Percentiles rank a stretch among this genome's conserved stretches.
Evolutionary conservation across 768 basidiomycete genomes (phyloP).

Genomic region (Nidula microcarpa): DNA sequence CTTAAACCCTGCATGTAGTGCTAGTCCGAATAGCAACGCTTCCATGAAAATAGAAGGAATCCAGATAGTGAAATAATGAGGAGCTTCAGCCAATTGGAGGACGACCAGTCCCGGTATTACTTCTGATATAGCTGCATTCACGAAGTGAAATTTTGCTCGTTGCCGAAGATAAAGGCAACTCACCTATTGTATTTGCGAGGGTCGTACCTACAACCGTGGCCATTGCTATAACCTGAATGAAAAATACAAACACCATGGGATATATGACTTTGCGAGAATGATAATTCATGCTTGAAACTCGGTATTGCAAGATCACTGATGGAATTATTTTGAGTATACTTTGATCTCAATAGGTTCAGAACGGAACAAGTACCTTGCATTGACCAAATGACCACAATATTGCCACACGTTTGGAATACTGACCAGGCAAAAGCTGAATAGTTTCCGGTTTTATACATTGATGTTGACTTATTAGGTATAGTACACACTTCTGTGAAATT

Average conservation of each 20-base stretch:
- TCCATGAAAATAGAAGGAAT: background rate
- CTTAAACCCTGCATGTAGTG: background rate
- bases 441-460: too few species aligned
- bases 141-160: background rate
- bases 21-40: background rate
- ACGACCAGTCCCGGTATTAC: too few species aligned
- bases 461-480: too few species aligned
- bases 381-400: background rate
- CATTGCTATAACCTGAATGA: background rate
- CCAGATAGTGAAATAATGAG: background rate
- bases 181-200: background rate
- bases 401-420: background rate
- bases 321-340: too few species aligned
- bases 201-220: background rate
- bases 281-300: background rate
- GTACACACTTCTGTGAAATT: too few species aligned
- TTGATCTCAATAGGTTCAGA: too few species aligned
- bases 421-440: background rate
- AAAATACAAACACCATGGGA: background rate
- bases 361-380: too few species aligned
- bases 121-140: background rate
- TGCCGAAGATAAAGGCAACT: background rate
- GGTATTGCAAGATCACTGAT: background rate
- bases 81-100: background rate
- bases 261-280: background rate